Conservation (phyloP, 2,329 filamentous ascomycete species). For the Pseudogymnoascus sp. region DNA sequence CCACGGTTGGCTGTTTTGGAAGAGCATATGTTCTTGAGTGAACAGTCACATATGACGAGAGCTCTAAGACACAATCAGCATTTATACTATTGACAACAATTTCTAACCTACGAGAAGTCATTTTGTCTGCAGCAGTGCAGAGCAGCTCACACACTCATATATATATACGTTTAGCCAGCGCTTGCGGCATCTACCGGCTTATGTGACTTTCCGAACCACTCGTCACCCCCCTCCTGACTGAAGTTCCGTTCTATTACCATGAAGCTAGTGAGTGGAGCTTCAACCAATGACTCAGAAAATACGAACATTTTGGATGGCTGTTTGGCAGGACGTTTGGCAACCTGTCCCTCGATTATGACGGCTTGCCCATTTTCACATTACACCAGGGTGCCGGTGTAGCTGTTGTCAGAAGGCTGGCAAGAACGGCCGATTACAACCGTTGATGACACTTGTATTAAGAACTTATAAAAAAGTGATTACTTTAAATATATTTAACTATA, state of each 20-base stretch:
- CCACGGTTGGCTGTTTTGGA: constrained; percentile 31
- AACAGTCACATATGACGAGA: constrained; percentile 12
- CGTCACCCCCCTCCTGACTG: neutral
- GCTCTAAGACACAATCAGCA: neutral
- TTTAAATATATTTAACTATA: neutral
- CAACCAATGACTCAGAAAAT: neutral
- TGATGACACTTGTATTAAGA: neutral
- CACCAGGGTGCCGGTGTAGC: neutral
- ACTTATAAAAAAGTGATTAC: neutral
- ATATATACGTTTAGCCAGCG: neutral
- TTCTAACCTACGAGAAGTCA: neutral
- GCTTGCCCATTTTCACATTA: neutral
- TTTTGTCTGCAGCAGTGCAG: neutral
- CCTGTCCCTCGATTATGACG: neutral
- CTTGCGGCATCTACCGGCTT: neutral
- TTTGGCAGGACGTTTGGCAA: neutral
- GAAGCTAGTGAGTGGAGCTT: neutral
- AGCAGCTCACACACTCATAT: neutral
- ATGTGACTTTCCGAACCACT: neutral
- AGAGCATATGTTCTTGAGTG: constrained; percentile 28
- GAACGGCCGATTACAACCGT: neutral
- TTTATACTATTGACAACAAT: neutral
- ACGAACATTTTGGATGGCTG: neutral
- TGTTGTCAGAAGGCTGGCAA: neutral
- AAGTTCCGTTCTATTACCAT: neutral